Evolutionary conservation across 257 asterid genomes (phyloP), one percentile per base, ranked within the genome.

Genomic region (Nicotiana attenuata): DNA sequence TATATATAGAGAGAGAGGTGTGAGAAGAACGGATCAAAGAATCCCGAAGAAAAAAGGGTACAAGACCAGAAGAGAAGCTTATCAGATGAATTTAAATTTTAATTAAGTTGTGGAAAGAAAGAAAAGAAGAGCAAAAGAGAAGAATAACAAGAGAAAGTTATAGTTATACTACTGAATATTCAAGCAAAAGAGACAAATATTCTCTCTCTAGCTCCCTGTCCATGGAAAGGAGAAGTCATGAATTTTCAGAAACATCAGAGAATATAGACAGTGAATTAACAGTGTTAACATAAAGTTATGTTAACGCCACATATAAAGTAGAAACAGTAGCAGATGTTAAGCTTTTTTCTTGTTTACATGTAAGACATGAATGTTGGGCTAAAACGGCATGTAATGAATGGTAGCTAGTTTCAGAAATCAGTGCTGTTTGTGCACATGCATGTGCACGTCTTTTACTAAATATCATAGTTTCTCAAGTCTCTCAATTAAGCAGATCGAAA

Each of bases 221-320:
- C 63, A 75, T 75, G 80, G 50, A 75, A 75, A 75, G 45, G 63
- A 75, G 17, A 50, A 75, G 10, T 75, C 80, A 8, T 41, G 50
- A 41, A 15, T 50, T 50, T 26, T 64, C 3, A 11, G 38, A 0
- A 73, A 73, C 24, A 73, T 50, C 2, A 50, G 41, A 24, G 63
- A 73, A 73, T 24, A 73, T 73, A 75, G 15, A 50, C 63, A 26
- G 80, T 45, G 38, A 71, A 71, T 38, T 38, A 71, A 71, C 59
- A 69, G 77, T 52, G 17, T 22, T 22, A 24, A 47, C 79, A 14
- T 47, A 73, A 73, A 45, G 59, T 29, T 31, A 47, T 71, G 60
- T 4, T 22, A 71, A 47, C 38, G 38, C 38, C 38, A 22, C 20
- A 47, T 20, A 47, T 16, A 50, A 22, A 71, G 78, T 75, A 75